These are phyloP conservation scores for Neurospora discreta DNA, from an alignment of 495 filamentous ascomycete genomes.

Conservation along the genomic window DNA sequence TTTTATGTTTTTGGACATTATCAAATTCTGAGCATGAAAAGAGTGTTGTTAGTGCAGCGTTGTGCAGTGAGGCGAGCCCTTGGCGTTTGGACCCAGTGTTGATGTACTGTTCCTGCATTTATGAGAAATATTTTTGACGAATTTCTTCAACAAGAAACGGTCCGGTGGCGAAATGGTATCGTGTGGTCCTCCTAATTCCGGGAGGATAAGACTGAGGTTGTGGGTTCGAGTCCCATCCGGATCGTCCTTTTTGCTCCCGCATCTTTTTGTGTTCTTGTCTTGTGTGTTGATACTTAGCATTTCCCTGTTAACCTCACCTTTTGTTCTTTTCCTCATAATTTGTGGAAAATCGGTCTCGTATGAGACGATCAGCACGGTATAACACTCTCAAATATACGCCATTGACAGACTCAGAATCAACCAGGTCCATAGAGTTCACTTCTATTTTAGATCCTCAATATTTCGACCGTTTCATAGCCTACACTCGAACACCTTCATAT, in stretches of 20 bases:
- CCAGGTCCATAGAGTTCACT: background rate
- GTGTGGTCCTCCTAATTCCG: background rate
- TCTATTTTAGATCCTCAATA: background rate
- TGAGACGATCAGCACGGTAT: too few relatives aligned
- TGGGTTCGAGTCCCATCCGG: background rate
- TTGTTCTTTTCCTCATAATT: background rate
- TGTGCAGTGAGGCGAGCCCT: background rate
- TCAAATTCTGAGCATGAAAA: background rate
- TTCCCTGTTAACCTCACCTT: background rate
- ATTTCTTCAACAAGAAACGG: background rate
- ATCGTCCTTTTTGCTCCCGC: background rate
- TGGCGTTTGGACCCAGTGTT: background rate
- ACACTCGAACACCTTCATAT: background rate
- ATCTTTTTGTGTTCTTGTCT: background rate
- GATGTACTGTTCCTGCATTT: background rate
- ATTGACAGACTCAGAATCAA: background rate
- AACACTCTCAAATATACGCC: background rate
- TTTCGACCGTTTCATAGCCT: background rate
- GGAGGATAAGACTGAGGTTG: background rate
- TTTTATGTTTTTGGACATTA: background rate
- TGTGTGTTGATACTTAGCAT: background rate
- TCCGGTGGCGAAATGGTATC: background rate
- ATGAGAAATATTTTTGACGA: background rate
- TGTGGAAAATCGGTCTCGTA: background rate
- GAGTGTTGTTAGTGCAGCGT: background rate